These are phyloP conservation scores for Mortierella polycephala DNA, from an alignment of 371 early-diverging fungal species.

Conservation along the genomic window DNA sequence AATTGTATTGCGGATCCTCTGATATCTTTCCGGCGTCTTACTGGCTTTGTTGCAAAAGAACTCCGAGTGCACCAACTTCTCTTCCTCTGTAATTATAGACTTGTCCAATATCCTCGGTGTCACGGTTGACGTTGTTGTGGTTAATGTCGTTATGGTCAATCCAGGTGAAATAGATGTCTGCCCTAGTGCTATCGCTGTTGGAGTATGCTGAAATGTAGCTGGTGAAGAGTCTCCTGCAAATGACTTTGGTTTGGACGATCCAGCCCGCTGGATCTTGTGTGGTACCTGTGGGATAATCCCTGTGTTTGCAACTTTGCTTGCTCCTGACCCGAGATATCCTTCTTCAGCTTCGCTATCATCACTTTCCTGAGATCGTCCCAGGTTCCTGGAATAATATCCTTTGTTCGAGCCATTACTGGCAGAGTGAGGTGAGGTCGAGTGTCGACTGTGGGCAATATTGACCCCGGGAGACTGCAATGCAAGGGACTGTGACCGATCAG, in stretches of 20 bases:
- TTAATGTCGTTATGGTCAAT: constrained; percentile 4
- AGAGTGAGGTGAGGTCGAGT: not conserved
- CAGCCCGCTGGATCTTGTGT: constrained; percentile 17
- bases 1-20: constrained; percentile 87
- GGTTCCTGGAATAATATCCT: not conserved
- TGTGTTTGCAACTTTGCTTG: not conserved
- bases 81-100: constrained; percentile 63
- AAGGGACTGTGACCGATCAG: not conserved
- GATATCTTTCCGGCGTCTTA: constrained; percentile 91
- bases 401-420: not conserved
- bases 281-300: not conserved
- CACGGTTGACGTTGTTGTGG: not conserved
- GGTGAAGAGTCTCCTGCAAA: not conserved
- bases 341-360: constrained; percentile 37
- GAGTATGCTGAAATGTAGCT: constrained; percentile 1
- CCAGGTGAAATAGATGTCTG: constrained; percentile 6
- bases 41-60: constrained; percentile 78
- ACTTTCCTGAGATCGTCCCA: constrained; percentile 5
- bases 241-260: constrained; percentile 5
- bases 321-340: constrained; percentile 38
- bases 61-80: constrained; percentile 73
- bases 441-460: not conserved
- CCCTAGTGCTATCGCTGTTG: constrained; percentile 9
- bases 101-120: constrained; percentile 54
- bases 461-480: not conserved